Base-by-base conservation (phyloP, 176 grass and related monocot genomes). In the Rhipidocladum racemiflorum region DNA sequence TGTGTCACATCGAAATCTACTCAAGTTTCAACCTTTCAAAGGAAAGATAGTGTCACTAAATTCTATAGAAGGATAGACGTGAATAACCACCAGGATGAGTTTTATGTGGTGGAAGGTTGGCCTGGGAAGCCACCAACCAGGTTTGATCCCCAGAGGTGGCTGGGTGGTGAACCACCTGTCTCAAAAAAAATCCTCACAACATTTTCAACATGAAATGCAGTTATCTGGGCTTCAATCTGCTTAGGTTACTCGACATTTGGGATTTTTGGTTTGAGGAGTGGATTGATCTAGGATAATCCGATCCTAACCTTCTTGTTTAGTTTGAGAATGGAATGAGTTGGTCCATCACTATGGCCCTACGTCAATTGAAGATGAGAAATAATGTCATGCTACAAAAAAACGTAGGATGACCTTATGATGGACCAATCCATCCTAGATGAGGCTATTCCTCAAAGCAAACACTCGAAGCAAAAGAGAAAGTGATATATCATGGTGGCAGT, bases 401-500 rank as follows among this genome's bases (percentile, higher is more conserved):
- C n/a, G 14, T 49, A 48, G 55, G 60, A 65, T 65, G 75, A 5
- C 28, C 42, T 39, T 21, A 20, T 40, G 62, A 43, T n/a, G 29
- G 55, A 45, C 14, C 4, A 72, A 35, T 18, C 21, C 5, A 72
- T 48, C 39, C 21, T 72, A 32, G 39, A 59, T 61, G 25, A 72
- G 67, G 20, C 9, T 72, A 70, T 23, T 69, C 53, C 53, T 81
- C 15, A 61, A 70, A 81, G 40, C 66, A 18, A 71, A 62, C 45
- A 73, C 3, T 3, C 32, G 35, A 85, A 83, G 54, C 57, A 72
- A 83, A 76, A 85, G 44, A 75, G 43, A 85, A 70, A 39, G 48
- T 29, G 35, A 38, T 23, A 68, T 75, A 63, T 72, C 72, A 89
- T 34, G 59, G 49, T 78, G 68, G 78, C 5, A 78, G 30, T 4